Conservation (phyloP, 768 basidiomycete species). For the Kwoniella sp. region DNA sequence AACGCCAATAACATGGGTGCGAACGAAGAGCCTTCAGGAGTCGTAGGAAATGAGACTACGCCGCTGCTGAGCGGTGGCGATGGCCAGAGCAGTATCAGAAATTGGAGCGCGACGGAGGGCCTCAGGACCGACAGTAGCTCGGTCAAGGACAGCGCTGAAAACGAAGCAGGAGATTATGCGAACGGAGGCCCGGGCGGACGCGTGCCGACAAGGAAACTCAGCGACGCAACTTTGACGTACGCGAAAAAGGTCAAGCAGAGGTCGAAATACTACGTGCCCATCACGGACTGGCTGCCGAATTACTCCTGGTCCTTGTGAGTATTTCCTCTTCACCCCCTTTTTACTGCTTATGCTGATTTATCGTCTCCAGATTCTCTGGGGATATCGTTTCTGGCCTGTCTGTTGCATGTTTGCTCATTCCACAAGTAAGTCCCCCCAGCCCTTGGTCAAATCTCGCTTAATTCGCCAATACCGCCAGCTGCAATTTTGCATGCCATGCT, state of each 20-base stretch:
- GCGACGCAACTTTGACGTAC: background rate
- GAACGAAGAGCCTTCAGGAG: background rate
- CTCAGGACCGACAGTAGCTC: background rate
- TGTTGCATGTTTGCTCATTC: conserved; percentile 61
- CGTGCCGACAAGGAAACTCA: conserved; percentile 6
- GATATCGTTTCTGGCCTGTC: conserved; percentile 85
- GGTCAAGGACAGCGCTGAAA: background rate
- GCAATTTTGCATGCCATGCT: too few relatives aligned
- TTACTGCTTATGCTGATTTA: background rate
- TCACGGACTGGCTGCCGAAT: conserved; percentile 55
- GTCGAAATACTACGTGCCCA: conserved; percentile 55
- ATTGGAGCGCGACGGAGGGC: conserved; percentile 6
- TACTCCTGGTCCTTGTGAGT: conserved; percentile 51
- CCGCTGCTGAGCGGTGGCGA: conserved; percentile 6
- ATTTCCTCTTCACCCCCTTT: conserved; percentile 10
- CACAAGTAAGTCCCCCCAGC: conserved; percentile 43
- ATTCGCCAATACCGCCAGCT: background rate
- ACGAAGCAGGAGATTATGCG: too few relatives aligned
- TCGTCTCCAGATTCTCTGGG: conserved; percentile 62
- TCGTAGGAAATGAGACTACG: conserved; percentile 9
- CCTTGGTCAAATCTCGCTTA: background rate
- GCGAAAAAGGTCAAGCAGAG: conserved; percentile 50
- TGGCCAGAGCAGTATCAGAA: background rate
- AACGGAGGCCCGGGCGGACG: background rate
- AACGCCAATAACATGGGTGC: background rate